Evolutionary conservation across 805 yeast genomes (phyloP), one percentile per base, ranked within the genome.

Genomic region (Candida boleticola): DNA sequence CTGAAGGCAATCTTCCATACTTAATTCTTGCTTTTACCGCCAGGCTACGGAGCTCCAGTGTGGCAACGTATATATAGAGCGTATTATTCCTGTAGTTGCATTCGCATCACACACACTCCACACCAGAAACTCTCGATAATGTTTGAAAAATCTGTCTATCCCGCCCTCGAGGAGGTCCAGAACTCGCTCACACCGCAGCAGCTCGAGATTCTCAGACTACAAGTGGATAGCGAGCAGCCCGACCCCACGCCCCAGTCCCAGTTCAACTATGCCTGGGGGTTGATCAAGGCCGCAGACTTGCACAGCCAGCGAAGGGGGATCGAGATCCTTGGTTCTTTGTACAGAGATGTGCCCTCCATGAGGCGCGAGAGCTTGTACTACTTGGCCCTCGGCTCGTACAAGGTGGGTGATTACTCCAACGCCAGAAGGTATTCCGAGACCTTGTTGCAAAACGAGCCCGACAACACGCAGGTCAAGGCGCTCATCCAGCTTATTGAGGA

Each of bases 261-360:
- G 44, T 93, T 93, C 74, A 93, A 95, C 63, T 87, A 86, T 54
- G 95, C 97, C 0, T 93, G 99, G 99, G 99, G 95, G 3, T 70
- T 93, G 39, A 79, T 95, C 48, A 90, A 89, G 60, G 82, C 95
- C 1, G 58, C 63, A 39, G 71, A 74, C 38, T 69, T 72, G 18
- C 74, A 71, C 30, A 84, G 86, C 47, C 95, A 87, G 56, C 74
- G 84, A 52, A 73, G 83, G 39, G 99, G 98, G 0, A 80, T 93
- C 14, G 82, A 79, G 41, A 71, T 92, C 22, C 69, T 93, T 45
- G 77, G 88, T 0, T 80, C 79, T 34, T 63, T 79, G 19, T 92
- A 84, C 64, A 79, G 83, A 50, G 88, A 80, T 38, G 83, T 85
- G 0, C 92, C 96, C 0, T 76, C 79, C 41, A 77, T 96, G 64